Evolutionary conservation across 257 asterid species (phyloP).

Genomic region (Verbascum thapsus): DNA sequence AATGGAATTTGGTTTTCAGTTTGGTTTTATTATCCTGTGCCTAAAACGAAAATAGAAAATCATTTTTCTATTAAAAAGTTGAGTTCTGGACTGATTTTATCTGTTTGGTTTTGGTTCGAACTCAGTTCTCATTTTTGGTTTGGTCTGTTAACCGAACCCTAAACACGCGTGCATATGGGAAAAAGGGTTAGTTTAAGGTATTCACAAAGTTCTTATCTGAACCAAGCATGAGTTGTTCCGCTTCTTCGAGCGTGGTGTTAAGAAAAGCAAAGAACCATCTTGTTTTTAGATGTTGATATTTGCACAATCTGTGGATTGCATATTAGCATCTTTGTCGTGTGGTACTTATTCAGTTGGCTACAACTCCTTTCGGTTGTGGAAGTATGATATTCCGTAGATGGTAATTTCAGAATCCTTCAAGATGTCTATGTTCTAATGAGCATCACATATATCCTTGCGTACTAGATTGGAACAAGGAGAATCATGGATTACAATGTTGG

Average conservation of each 20-base stretch:
- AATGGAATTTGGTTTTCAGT: too few relatives aligned
- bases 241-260: constrained; percentile 25
- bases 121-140: too few relatives aligned
- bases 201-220: constrained; percentile 6
- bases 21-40: too few relatives aligned
- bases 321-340: constrained; percentile 72
- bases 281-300: constrained; percentile 73
- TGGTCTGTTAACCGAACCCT: too few relatives aligned
- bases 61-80: too few relatives aligned
- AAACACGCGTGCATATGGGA: too few relatives aligned
- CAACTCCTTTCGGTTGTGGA: constrained; percentile 71
- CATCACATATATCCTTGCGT: constrained; percentile 79
- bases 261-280: constrained; percentile 27
- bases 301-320: constrained; percentile 83
- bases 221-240: constrained; percentile 9
- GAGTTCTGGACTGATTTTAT: too few relatives aligned
- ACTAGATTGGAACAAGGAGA: constrained; percentile 86
- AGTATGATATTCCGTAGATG: constrained; percentile 72
- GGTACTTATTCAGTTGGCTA: constrained; percentile 68
- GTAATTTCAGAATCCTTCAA: constrained; percentile 67
- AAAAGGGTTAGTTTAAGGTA: background rate
- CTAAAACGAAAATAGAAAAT: too few relatives aligned
- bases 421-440: constrained; percentile 74
- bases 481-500: constrained; percentile 76
- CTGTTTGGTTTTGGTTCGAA: too few relatives aligned